phyloP scores from a whole-genome alignment of 495 filamentous ascomycete species.

The Podospora sp. region DNA sequence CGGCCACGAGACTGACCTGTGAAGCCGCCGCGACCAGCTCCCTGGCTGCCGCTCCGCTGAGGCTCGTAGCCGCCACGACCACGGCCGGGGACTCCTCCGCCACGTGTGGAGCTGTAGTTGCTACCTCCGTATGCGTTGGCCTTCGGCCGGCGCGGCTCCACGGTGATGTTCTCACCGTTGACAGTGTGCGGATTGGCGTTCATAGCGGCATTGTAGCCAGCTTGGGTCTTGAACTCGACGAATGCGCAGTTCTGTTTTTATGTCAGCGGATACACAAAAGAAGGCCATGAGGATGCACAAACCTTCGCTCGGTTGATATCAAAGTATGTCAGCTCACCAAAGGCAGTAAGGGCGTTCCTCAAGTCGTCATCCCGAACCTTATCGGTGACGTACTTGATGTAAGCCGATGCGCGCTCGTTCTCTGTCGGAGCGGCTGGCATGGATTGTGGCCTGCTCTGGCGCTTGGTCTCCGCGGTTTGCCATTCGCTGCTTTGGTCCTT shows the following conservation, averaged over 20 bases:
- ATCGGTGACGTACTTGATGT: conserved; percentile 92
- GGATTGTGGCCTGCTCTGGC: conserved; percentile 67
- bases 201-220: conserved; percentile 79
- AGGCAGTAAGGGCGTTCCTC: conserved; percentile 63
- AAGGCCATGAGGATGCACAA: conserved; percentile 31
- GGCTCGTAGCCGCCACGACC: conserved; percentile 68
- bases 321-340: conserved; percentile 80
- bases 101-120: conserved; percentile 64
- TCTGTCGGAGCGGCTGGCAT: conserved; percentile 53
- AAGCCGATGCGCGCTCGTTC: conserved; percentile 72
- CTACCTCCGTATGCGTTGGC: conserved; percentile 64
- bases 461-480: conserved; percentile 86
- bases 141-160: conserved; percentile 87
- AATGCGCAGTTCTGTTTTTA: conserved; percentile 84
- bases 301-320: conserved; percentile 92
- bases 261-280: conserved; percentile 27
- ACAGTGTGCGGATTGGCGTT: conserved; percentile 84
- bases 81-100: conserved; percentile 55
- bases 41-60: conserved; percentile 58
- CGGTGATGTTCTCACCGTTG: conserved; percentile 74
- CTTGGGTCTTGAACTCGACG: conserved; percentile 81
- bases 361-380: conserved; percentile 74
- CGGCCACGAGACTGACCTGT: conserved; percentile 60
- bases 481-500: conserved; percentile 62
- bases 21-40: conserved; percentile 67